Evolutionary conservation across 2,329 filamentous ascomycete genomes (phyloP), one percentile per base, ranked within the genome.

Genomic region (Metarhizium album): DNA sequence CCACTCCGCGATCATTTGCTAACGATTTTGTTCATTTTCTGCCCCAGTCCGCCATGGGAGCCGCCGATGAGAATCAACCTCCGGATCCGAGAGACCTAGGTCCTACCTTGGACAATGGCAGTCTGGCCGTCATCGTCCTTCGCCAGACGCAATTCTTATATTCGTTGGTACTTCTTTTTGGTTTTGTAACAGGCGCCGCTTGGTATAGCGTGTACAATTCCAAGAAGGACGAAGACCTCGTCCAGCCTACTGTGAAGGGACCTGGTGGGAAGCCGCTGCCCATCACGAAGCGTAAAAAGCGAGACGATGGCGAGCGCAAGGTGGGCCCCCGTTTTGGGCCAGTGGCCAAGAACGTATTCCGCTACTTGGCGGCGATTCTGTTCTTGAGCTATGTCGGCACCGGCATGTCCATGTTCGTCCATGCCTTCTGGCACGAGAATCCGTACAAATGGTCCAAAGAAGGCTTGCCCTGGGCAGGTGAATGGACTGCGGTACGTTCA

Each of bases 251-350:
- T 31, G 67, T 79, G 57, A 82, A 76, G 49, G 90, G 90, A n/a
- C 90, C 90, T 1, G 90, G 88, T 51, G 91, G 90, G 58, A 90
- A 94, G 66, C 89, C 89, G 33, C 73, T 96, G 49, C 90, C 89
- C n/a, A 64, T 74, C 47, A 79, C 75, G 53, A 86, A 82, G 63
- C 80, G 73, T 52, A 73, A 72, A 64, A 70, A 73, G 69, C 65
- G 76, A 64, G 63, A 68, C 66, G 57, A 72, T 69, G 66, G 70
- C 67, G 60, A 72, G 68, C 62, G 69, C 46, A 68, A 69, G 55
- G 64, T 70, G 48, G 65, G 67, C 18, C 74, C 64, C 27, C 75
- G 81, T 58, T 82, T 89, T 65, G 84, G 83, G 54, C 76, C 73
- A n/a, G 72, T 75, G 45, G 75, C 82, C 58, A 88, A 87, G 65